Conservation (phyloP, 805 yeast species). For the Candida insectorum region DNA sequence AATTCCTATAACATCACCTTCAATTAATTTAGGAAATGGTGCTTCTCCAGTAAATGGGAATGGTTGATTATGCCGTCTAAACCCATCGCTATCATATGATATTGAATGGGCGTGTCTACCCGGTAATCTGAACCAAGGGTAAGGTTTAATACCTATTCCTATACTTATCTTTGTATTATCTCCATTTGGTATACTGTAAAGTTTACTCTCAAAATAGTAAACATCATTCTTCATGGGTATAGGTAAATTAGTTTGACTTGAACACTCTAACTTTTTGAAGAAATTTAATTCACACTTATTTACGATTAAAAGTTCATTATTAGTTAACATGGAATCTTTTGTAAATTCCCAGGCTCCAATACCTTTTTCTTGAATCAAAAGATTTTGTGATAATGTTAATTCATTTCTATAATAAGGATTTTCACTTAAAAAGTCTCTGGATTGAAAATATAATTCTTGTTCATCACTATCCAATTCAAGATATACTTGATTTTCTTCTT, state of each 20-base stretch:
- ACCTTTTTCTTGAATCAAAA: conserved; percentile 81
- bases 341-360: conserved; percentile 86
- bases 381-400: conserved; percentile 53
- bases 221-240: conserved; percentile 80
- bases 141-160: conserved; percentile 83
- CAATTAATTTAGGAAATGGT: conserved; percentile 56
- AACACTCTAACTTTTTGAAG: conserved; percentile 55
- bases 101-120: conserved; percentile 85
- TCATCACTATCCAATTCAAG: conserved; percentile 63
- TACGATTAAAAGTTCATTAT: conserved; percentile 56
- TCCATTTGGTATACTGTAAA: conserved; percentile 65
- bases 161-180: conserved; percentile 58
- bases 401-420: conserved; percentile 41
- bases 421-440: conserved; percentile 44
- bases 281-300: conserved; percentile 64
- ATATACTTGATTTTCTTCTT: conserved; percentile 56
- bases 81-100: conserved; percentile 85
- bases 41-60: conserved; percentile 57
- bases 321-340: conserved; percentile 52
- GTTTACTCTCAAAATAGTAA: conserved; percentile 84
- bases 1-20: conserved; percentile 91
- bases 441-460: conserved; percentile 65
- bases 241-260: conserved; percentile 80
- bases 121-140: conserved; percentile 90
- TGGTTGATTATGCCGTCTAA: conserved; percentile 76